Conservation (phyloP, 31 red algal species). For the Endocladia muricata region DNA sequence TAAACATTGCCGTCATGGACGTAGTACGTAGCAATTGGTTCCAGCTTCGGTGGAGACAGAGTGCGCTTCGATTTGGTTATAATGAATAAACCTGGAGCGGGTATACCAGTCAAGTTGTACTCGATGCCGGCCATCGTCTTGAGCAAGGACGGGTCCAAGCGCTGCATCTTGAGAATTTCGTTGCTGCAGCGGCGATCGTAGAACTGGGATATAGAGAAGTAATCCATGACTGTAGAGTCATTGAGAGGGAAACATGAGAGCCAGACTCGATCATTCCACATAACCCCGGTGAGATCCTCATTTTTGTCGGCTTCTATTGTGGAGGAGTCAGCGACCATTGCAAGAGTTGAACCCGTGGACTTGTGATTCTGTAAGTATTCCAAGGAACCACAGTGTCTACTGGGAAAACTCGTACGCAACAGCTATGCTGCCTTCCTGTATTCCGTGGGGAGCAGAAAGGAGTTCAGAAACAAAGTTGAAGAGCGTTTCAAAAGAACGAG, state of each 20-base stretch:
- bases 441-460: no score
- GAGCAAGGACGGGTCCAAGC: constrained; percentile 67
- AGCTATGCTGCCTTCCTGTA: no score
- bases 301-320: constrained; percentile 40
- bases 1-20: constrained; percentile 68
- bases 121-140: constrained; percentile 74
- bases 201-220: constrained; percentile 92
- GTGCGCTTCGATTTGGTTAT: constrained; percentile 73
- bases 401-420: no score
- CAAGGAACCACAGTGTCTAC: no score
- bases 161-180: constrained; percentile 87
- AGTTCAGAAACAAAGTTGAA: no score
- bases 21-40: constrained; percentile 79
- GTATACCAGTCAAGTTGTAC: constrained; percentile 35
- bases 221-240: constrained; percentile 61
- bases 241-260: constrained; percentile 80
- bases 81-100: constrained; percentile 67
- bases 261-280: constrained; percentile 89
- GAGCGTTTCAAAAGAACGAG: no score
- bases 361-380: no score
- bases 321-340: constrained; percentile 55
- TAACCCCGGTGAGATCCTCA: constrained; percentile 74
- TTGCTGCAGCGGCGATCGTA: constrained; percentile 89
- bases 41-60: constrained; percentile 32
- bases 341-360: no score